A percentile compares a stretch with the other conserved stretches of the same genome.
phyloP scores from a whole-genome alignment of 495 filamentous ascomycete species.

The Penicillium coffeae region DNA sequence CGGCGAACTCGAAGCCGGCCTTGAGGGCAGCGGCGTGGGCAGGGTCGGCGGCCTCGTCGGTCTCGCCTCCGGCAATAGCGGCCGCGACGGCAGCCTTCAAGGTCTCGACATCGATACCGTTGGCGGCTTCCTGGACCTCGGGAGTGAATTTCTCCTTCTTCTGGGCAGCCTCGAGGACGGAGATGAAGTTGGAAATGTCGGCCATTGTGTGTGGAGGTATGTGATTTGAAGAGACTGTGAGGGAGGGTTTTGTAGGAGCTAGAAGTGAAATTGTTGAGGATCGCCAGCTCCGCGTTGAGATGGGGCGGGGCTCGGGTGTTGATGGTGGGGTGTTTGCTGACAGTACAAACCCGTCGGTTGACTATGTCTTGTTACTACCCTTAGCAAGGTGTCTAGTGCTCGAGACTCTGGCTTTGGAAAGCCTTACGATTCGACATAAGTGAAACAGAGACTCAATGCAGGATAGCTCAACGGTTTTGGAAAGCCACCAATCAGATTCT shows the following conservation, averaged over 20 bases:
- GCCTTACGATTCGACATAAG: neutral
- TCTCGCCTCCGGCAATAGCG: slow-evolving; percentile 16
- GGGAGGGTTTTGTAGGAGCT: slow-evolving; percentile 1
- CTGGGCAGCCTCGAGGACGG: slow-evolving; percentile 31
- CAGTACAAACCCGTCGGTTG: slow-evolving; percentile 19
- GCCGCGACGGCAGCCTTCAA: slow-evolving; percentile 24
- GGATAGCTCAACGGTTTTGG: neutral
- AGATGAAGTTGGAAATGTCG: slow-evolving; percentile 27
- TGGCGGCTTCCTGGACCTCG: slow-evolving; percentile 30
- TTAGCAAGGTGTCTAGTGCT: neutral
- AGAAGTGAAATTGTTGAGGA: slow-evolving; percentile 12
- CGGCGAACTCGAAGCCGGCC: slow-evolving; percentile 36
- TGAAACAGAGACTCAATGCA: neutral
- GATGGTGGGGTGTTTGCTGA: slow-evolving; percentile 19
- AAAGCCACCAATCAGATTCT: neutral
- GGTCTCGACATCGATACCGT: slow-evolving; percentile 23
- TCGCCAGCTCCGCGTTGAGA: slow-evolving; percentile 6
- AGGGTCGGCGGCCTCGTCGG: slow-evolving; percentile 13
- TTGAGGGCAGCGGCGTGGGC: slow-evolving; percentile 17
- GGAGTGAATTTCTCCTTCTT: slow-evolving; percentile 29
- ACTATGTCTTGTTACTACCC: neutral
- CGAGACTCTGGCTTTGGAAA: no score
- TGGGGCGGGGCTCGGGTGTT: slow-evolving; percentile 15
- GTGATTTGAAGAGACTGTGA: slow-evolving; percentile 2
- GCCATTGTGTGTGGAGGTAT: slow-evolving; percentile 26